A percentile compares a stretch with the other conserved stretches of the same genome.
These are phyloP conservation scores for Moniliella sp. DNA, from an alignment of 1,284 basidiomycete genomes.

Conservation along the genomic window DNA sequence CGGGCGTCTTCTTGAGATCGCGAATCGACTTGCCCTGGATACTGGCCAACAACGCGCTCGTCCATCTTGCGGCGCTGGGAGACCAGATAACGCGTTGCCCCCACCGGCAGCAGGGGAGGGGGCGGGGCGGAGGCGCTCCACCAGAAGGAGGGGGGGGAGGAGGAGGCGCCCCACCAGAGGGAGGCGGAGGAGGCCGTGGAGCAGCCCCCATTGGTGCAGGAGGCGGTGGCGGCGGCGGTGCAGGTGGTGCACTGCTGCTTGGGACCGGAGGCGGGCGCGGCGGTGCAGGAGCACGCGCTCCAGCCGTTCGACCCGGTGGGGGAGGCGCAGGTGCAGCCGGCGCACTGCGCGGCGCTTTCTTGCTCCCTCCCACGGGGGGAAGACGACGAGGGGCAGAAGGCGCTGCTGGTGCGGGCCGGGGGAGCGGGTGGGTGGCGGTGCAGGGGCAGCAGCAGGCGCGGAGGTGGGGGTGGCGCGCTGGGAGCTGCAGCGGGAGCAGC, in stretches of 20 bases:
- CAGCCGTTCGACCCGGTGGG: constrained; percentile 2
- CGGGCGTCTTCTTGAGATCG: constrained; percentile 47
- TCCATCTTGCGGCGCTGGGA: constrained; percentile 13
- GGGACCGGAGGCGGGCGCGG: constrained; percentile 10
- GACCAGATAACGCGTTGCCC: too few species aligned
- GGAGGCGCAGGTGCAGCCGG: constrained; percentile 5
- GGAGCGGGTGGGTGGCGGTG: too few species aligned
- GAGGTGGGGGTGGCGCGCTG: constrained; percentile 16
- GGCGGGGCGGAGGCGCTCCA: not conserved
- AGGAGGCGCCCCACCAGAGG: too few species aligned
- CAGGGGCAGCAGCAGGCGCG: constrained; percentile 34
- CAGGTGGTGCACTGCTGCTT: constrained; percentile 10
- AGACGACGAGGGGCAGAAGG: constrained; percentile 29
- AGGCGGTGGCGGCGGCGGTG: constrained; percentile 10
- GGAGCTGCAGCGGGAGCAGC: constrained; percentile 6
- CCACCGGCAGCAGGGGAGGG: too few species aligned
- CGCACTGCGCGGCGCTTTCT: constrained; percentile 2
- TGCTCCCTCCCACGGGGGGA: constrained; percentile 12
- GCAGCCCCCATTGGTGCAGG: not conserved
- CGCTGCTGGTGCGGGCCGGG: too few species aligned
- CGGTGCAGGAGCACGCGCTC: constrained; percentile 9
- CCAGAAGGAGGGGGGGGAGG: not conserved
- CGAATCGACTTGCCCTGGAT: constrained; percentile 52
- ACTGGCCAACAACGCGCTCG: constrained; percentile 46
- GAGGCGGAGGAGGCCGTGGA: not conserved